Percentiles rank a stretch among this genome's conserved stretches.
These are phyloP conservation scores for Acacia pycnantha DNA, from an alignment of 331 rosid species.

Conservation along the genomic window DNA sequence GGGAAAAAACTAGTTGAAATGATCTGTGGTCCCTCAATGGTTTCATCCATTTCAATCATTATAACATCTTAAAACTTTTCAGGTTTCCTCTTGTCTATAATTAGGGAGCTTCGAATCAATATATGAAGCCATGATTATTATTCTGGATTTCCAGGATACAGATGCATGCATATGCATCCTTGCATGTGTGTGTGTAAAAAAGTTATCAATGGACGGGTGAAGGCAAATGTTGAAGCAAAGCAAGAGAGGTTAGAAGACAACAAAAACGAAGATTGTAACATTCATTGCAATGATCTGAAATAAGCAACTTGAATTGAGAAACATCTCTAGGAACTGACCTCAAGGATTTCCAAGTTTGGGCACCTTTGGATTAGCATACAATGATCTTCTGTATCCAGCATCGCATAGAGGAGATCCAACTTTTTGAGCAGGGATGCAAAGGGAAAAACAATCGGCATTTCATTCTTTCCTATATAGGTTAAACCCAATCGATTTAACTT, in stretches of 20 bases:
- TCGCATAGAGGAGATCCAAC: slow-evolving; percentile 82
- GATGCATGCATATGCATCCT: neutral
- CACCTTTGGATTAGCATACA: slow-evolving; percentile 76
- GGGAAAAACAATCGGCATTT: slow-evolving; percentile 68
- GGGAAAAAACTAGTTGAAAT: slow-evolving; percentile 14
- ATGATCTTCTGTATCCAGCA: slow-evolving; percentile 90
- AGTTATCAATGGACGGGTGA: neutral
- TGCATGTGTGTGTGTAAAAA: neutral
- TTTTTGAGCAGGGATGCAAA: slow-evolving; percentile 59
- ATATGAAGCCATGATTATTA: neutral
- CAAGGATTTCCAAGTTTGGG: slow-evolving; percentile 88
- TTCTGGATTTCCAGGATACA: neutral
- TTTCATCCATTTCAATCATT: neutral
- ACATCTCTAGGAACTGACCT: slow-evolving; percentile 45
- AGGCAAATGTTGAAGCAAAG: neutral
- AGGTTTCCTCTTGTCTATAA: neutral
- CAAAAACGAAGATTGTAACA: neutral
- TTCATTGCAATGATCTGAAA: neutral
- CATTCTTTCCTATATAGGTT: slow-evolving; percentile 72
- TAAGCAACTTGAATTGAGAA: neutral
- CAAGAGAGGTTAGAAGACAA: neutral
- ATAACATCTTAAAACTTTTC: neutral
- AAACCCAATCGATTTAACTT: slow-evolving; percentile 70
- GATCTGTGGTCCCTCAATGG: neutral
- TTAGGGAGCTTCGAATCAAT: neutral